Evolutionary conservation across 2,329 filamentous ascomycete genomes (phyloP).

Genomic region (Tolypocladium capitatum): DNA sequence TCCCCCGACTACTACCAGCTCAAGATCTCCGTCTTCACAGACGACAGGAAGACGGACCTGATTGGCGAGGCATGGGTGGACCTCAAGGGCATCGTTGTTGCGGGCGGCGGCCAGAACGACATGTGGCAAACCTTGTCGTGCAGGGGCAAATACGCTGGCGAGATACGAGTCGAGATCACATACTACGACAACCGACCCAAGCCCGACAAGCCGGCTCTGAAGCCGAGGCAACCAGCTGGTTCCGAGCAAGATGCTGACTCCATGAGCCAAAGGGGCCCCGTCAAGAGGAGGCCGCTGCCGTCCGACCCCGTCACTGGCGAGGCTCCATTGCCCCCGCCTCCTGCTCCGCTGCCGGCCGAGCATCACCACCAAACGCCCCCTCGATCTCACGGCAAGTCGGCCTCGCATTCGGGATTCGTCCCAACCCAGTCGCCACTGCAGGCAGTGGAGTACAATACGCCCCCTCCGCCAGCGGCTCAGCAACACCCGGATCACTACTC

Average conservation of each 20-base stretch:
- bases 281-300: slow-evolving; percentile 76
- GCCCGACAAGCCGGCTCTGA: slow-evolving; percentile 53
- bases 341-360: slow-evolving; percentile 16
- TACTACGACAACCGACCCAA: slow-evolving; percentile 87
- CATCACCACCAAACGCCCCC: slow-evolving; percentile 33
- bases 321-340: slow-evolving; percentile 18
- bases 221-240: slow-evolving; percentile 30
- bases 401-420: slow-evolving; percentile 25
- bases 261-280: slow-evolving; percentile 40
- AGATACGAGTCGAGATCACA: slow-evolving; percentile 88
- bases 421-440: slow-evolving; percentile 41
- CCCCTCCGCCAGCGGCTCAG: slow-evolving; percentile 21
- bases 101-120: slow-evolving; percentile 86
- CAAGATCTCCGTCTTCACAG: slow-evolving; percentile 93
- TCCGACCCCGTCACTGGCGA: slow-evolving; percentile 57
- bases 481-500: slow-evolving; percentile 24
- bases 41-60: slow-evolving; percentile 93
- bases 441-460: slow-evolving; percentile 34
- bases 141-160: slow-evolving; percentile 90
- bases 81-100: slow-evolving; percentile 64
- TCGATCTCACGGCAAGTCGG: slow-evolving; percentile 30
- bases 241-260: slow-evolving; percentile 24
- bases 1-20: slow-evolving; percentile 92
- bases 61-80: slow-evolving; percentile 92
- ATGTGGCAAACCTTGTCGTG: slow-evolving; percentile 80